Evolutionary conservation across 75 land plant species (phyloP).

Genomic region (Isoetes taiwanensis): DNA sequence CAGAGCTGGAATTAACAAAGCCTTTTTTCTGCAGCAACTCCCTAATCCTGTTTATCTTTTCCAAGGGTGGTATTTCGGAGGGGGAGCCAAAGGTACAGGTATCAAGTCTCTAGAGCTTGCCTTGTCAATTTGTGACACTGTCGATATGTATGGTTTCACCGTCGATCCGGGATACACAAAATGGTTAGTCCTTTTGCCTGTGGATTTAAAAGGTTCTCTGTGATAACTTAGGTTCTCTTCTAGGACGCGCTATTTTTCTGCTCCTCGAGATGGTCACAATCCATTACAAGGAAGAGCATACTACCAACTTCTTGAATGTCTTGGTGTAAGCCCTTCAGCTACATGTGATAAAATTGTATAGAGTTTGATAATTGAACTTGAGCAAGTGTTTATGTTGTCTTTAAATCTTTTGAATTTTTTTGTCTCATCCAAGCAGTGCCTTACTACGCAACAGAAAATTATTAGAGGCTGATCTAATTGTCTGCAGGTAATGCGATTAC

Average conservation of each 20-base stretch:
- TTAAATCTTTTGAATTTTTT: background rate
- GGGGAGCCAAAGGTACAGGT: slow-evolving; percentile 99
- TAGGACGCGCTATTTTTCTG: slow-evolving; percentile 93
- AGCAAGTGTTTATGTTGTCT: too few relatives aligned
- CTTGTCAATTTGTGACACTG: slow-evolving; percentile 88
- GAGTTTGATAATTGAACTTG: too few relatives aligned
- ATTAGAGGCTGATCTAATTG: too few relatives aligned
- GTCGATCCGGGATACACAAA: slow-evolving; percentile 96
- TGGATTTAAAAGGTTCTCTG: background rate
- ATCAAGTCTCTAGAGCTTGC: slow-evolving; percentile 91
- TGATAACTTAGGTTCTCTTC: background rate
- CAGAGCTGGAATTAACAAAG: too few relatives aligned
- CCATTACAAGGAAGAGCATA: slow-evolving; percentile 96
- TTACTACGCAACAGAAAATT: too few relatives aligned
- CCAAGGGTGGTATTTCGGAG: slow-evolving; percentile 80
- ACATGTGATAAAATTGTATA: too few relatives aligned
- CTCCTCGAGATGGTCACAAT: slow-evolving; percentile 81
- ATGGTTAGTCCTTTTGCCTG: slow-evolving; percentile 37
- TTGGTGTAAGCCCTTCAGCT: slow-evolving; percentile 58
- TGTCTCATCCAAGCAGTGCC: background rate
- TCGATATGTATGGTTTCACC: slow-evolving; percentile 95
- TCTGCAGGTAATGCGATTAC: slow-evolving; percentile 70
- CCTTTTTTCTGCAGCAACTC: slow-evolving; percentile 64
- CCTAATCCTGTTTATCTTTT: slow-evolving; percentile 97
- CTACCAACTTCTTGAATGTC: slow-evolving; percentile 91